Conservation (phyloP, 1,284 basidiomycete genomes). For the Vanrija sp. region DNA sequence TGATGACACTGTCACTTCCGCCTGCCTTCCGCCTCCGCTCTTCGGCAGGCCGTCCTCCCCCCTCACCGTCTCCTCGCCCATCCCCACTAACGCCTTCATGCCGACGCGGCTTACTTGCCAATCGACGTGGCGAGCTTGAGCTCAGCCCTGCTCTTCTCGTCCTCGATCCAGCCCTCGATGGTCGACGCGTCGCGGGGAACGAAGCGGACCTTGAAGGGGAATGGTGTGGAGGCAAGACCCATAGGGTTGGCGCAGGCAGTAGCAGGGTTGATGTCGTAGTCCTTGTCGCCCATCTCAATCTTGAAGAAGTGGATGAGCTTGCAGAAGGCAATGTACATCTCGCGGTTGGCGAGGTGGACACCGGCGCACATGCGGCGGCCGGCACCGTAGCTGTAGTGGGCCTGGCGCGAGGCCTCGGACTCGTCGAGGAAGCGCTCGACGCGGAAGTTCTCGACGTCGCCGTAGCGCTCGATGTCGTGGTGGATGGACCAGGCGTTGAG, state of each 20-base stretch:
- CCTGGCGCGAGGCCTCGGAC: not conserved
- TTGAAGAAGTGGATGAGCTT: constrained; percentile 21
- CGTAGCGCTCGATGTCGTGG: constrained; percentile 21
- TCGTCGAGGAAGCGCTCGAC: constrained; percentile 18
- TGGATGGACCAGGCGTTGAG: constrained; percentile 40
- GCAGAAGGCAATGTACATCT: constrained; percentile 17
- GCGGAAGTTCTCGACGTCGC: constrained; percentile 16
- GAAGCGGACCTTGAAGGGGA: constrained; percentile 17
- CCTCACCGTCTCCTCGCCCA: not conserved
- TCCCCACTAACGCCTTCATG: not conserved
- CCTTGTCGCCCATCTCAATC: constrained; percentile 12
- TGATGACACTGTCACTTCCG: too few species aligned
- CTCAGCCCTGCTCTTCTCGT: constrained; percentile 16
- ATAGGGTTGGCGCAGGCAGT: constrained; percentile 12
- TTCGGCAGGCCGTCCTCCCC: not conserved
- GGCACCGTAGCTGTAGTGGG: constrained; percentile 20
- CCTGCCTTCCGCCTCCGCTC: too few species aligned
- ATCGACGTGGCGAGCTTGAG: constrained; percentile 10
- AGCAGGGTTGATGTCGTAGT: constrained; percentile 16
- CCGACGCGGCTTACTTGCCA: too few species aligned
- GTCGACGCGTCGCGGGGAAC: constrained; percentile 15
- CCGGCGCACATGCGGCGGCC: constrained; percentile 23
- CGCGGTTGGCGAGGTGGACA: constrained; percentile 21
- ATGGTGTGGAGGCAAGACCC: constrained; percentile 4
- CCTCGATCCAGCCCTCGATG: constrained; percentile 18